Base-by-base conservation (phyloP, 768 basidiomycete genomes). In the Amanita inopinata region DNA sequence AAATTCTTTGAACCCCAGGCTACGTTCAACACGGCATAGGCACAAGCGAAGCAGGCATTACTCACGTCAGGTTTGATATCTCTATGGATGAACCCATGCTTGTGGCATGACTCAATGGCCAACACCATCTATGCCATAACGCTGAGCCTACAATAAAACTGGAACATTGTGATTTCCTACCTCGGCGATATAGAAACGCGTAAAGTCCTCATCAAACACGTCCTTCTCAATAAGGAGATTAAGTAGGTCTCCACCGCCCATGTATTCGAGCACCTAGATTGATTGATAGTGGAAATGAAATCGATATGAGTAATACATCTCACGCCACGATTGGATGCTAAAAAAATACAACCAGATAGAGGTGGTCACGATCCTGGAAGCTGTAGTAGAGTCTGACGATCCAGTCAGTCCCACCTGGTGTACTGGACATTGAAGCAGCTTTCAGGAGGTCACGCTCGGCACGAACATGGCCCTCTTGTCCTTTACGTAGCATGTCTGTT, bases 231-330 rank as follows among this genome's bases (percentile, higher is more conserved):
- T 94, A 57, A 97, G 72, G 52, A 97, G 78, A 62, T 96, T 96
- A 42, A 99, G 78, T 52, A 97, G 79, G 67, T 97, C 93, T 45
- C 93, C 90, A 44, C 92, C 91, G 49, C 91, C 90, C 89, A 94
- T 94, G 62, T 82, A 96, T 57, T 94, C 87, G 34, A 94, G 74
- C 38, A 93, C 76, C 87, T 89, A 65, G 52, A 53, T 54, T 54
- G 36, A 51, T 51, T 46, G 50, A 49, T 50, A 51, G 76, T 75
- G 69, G 46, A 50, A 47, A 54, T 69, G 67, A 70, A 70, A 65
- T 65, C 64, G 54, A 68, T 64, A 72, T 67, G 64, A 67, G 63
- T 48, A 27, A 56, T 45, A 22, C 23, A 32, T 53, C 57, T 52
- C 49, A 58, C 49, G 55, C 52, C 27, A 19, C 17, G 20, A 43